A percentile compares a stretch with the other conserved stretches of the same genome.
phyloP scores from a whole-genome alignment of 805 yeast genomes.

The Cyberlindnera nakhonratchasimensis region DNA sequence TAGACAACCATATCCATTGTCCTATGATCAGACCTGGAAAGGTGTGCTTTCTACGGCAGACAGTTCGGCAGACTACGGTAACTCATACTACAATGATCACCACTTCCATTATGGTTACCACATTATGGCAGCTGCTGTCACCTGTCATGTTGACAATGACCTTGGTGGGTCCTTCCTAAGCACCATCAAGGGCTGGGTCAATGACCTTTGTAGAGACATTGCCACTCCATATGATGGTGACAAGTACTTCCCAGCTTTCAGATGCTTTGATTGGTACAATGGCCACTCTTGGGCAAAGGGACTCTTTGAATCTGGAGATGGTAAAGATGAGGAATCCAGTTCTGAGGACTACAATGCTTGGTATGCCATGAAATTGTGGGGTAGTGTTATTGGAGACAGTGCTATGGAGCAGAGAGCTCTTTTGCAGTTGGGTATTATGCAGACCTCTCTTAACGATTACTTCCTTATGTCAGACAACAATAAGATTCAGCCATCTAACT shows the following conservation, averaged over 20 bases:
- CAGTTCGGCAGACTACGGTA: constrained; percentile 63
- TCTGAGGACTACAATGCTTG: constrained; percentile 73
- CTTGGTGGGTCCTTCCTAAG: constrained; percentile 43
- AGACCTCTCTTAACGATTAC: constrained; percentile 49
- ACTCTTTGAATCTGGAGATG: constrained; percentile 65
- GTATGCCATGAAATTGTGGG: constrained; percentile 68
- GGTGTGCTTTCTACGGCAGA: constrained; percentile 73
- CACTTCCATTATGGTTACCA: constrained; percentile 78
- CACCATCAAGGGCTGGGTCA: constrained; percentile 49
- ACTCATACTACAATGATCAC: constrained; percentile 69
- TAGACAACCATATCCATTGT: constrained; percentile 66
- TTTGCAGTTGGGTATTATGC: constrained; percentile 59
- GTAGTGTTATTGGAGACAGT: constrained; percentile 47
- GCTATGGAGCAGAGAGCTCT: constrained; percentile 53
- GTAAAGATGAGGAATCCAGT: constrained; percentile 71
- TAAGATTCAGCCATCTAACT: constrained; percentile 50
- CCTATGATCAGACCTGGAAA: constrained; percentile 75
- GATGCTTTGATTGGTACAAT: constrained; percentile 71
- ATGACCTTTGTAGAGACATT: constrained; percentile 59
- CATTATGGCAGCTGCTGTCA: constrained; percentile 64
- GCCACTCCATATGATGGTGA: constrained; percentile 58
- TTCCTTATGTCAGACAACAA: constrained; percentile 54
- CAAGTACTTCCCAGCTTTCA: constrained; percentile 56
- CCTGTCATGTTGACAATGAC: constrained; percentile 51
- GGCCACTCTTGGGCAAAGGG: constrained; percentile 85